A percentile compares a stretch with the other conserved stretches of the same genome.
phyloP scores from a whole-genome alignment of 2,329 filamentous ascomycete genomes.

The Aspergillus flavus region DNA sequence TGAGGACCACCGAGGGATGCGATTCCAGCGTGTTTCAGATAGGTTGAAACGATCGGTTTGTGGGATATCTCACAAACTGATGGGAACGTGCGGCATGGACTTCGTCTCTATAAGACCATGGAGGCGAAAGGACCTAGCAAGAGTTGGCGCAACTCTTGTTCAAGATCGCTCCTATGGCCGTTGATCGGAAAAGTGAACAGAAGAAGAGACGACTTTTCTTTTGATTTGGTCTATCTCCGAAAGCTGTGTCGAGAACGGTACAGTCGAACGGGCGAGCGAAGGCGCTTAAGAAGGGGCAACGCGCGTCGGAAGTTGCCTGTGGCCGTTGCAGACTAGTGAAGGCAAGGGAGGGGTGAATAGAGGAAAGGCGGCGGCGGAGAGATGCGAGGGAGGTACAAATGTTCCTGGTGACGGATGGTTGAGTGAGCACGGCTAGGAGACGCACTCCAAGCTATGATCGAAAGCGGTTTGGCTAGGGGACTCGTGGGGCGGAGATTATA shows the following conservation, averaged over 20 bases:
- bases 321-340: slow-evolving; percentile 17
- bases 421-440: not conserved
- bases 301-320: slow-evolving; percentile 24
- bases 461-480: slow-evolving; percentile 1
- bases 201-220: not conserved
- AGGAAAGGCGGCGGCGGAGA: slow-evolving; percentile 7
- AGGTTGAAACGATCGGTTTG: not conserved
- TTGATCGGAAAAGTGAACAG: not conserved
- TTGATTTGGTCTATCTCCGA: not conserved
- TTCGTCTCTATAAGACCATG: slow-evolving; percentile 8
- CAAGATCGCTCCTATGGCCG: slow-evolving; percentile 1
- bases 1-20: slow-evolving; percentile 19
- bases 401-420: not conserved
- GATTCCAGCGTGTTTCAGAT: slow-evolving; percentile 1
- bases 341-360: slow-evolving; percentile 19
- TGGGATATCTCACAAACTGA: slow-evolving; percentile 13
- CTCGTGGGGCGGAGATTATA: slow-evolving; percentile 5
- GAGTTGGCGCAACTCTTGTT: slow-evolving; percentile 7
- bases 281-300: slow-evolving; percentile 17
- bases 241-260: not conserved
- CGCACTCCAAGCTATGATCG: not conserved
- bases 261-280: slow-evolving; percentile 2
- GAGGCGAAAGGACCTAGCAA: slow-evolving; percentile 5
- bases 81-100: slow-evolving; percentile 16
- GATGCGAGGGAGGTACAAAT: slow-evolving; percentile 9